Evolutionary conservation across 305 asterid species (phyloP).

Genomic region (Fraxinus velutina): DNA sequence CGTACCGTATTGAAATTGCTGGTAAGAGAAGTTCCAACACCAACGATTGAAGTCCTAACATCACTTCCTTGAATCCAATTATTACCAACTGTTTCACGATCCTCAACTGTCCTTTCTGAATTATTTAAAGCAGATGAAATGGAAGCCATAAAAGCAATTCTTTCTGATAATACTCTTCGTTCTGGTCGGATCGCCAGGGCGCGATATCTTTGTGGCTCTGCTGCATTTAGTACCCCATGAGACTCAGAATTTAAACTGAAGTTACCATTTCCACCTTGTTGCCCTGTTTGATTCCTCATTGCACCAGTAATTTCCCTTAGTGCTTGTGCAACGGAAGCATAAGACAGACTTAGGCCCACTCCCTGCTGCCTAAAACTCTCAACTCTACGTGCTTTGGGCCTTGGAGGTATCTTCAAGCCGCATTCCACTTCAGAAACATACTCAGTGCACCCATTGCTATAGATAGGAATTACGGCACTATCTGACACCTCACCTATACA

Average conservation of each 20-base stretch:
- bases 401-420: conserved; percentile 62
- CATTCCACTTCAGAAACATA: conserved; percentile 41
- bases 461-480: conserved; percentile 57
- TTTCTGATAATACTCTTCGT: conserved; percentile 62
- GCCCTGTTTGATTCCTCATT: conserved; percentile 33
- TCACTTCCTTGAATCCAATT: conserved; percentile 36
- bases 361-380: conserved; percentile 75
- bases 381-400: conserved; percentile 75
- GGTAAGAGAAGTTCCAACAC: conserved; percentile 31
- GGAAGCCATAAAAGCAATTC: conserved; percentile 71
- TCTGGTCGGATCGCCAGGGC: conserved; percentile 14
- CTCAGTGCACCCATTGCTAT: conserved; percentile 59
- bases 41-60: conserved; percentile 27
- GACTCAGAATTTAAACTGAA: conserved; percentile 20
- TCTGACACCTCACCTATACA: conserved; percentile 83
- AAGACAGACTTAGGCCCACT: conserved; percentile 50
- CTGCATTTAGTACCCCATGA: conserved; percentile 31
- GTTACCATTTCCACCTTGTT: conserved; percentile 26
- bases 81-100: conserved; percentile 59
- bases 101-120: conserved; percentile 72
- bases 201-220: conserved; percentile 25
- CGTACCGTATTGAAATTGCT: conserved; percentile 28
- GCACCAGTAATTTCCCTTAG: conserved; percentile 67
- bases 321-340: conserved; percentile 80
- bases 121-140: conserved; percentile 64